These are phyloP conservation scores for Grosmannia serpens DNA, from an alignment of 2,329 filamentous ascomycete genomes.

Conservation along the genomic window DNA sequence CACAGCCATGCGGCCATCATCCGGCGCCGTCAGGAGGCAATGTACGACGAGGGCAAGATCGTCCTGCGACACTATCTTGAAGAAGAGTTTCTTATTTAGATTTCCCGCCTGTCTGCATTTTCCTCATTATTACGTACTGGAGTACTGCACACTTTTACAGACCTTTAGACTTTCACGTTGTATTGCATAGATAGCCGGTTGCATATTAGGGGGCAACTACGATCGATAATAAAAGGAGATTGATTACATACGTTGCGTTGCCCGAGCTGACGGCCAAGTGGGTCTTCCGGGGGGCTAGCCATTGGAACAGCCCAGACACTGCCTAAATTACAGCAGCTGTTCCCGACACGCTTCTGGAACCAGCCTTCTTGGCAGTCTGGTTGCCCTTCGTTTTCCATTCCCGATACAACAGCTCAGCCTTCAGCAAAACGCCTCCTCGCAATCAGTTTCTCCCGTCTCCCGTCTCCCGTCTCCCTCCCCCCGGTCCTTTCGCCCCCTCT, in stretches of 20 bases:
- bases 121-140: too few relatives aligned
- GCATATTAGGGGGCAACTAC: too few relatives aligned
- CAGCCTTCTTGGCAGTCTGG: background rate
- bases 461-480: background rate
- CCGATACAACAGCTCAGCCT: background rate
- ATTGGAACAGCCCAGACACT: too few relatives aligned
- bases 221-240: background rate
- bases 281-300: background rate
- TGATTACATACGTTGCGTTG: background rate
- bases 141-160: background rate
- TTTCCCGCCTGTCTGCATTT: background rate
- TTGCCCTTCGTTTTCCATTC: background rate
- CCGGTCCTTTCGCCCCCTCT: background rate
- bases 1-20: conserved; percentile 90
- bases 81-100: conserved; percentile 52
- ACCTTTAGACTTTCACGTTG: background rate
- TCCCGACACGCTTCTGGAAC: background rate
- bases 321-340: background rate
- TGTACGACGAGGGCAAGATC: conserved; percentile 63
- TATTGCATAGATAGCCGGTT: background rate
- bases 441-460: background rate
- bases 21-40: conserved; percentile 54
- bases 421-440: background rate
- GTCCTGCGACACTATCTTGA: conserved; percentile 75
- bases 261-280: background rate